These are phyloP conservation scores for Phanerodontia chrysosporium DNA, from an alignment of 768 basidiomycete genomes.

Conservation along the genomic window DNA sequence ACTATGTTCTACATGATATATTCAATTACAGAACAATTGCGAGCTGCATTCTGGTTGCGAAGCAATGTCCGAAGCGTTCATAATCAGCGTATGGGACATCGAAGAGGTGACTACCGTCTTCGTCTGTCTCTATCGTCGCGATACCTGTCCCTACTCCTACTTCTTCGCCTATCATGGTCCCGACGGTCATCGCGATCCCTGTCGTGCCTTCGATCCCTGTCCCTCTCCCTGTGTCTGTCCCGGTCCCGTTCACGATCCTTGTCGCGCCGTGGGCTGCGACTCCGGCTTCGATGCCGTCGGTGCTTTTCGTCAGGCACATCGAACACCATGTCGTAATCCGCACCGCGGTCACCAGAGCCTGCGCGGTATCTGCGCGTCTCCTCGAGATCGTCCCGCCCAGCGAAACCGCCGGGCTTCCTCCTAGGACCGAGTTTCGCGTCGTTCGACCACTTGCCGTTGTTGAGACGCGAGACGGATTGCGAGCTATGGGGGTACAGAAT, in stretches of 20 bases:
- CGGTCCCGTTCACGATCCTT: conserved; percentile 21
- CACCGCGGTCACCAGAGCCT: conserved; percentile 28
- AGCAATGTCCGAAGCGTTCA: no score
- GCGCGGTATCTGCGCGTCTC: conserved; percentile 65
- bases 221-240: conserved; percentile 18
- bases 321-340: conserved; percentile 78
- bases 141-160: conserved; percentile 24
- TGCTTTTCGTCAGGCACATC: conserved; percentile 50
- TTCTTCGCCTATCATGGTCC: conserved; percentile 26
- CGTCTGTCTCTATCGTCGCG: not conserved
- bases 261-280: conserved; percentile 28
- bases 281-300: conserved; percentile 48
- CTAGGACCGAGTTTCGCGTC: conserved; percentile 52
- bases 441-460: conserved; percentile 73
- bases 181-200: conserved; percentile 9
- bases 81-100: no score
- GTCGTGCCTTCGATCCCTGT: conserved; percentile 2
- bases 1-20: no score
- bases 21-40: no score
- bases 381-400: conserved; percentile 72
- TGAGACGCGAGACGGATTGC: conserved; percentile 89
- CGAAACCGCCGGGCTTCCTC: conserved; percentile 43
- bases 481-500: conserved; percentile 43
- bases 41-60: no score
- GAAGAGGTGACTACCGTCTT: not conserved